Base-by-base conservation (phyloP, 306 rosid species). In the Fagus sylvatica region DNA sequence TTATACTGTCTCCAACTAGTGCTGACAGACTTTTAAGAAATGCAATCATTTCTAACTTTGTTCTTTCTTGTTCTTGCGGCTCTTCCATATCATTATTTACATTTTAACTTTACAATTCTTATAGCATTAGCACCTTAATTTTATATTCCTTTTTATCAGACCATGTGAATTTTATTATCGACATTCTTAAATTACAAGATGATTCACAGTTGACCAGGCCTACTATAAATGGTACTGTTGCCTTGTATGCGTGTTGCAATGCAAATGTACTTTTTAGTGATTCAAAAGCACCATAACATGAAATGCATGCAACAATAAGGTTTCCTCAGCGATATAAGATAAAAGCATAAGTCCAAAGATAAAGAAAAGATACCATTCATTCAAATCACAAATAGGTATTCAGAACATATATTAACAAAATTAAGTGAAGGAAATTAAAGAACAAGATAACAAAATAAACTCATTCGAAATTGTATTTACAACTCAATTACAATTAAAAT, bases 171-270 rank as follows among this genome's bases (percentile, higher is more conserved):
- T 8, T 46, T 65, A 3, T 9, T 17, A 53, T 53, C 2, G 33
- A 76, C 67, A 4, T 39, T 66, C 42, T 66, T 60, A 49, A 22
- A 66, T 36, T 49, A 66, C 69, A 62, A 34, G 42, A 34, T 5
- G 55, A 69, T 53, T 53, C 34, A 66, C 16, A 28, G 55, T 40
- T 76, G 30, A 76, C 42, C 41, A 67, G 80, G 68, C 33, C 55
- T 51, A 76, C 69, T 66, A 76, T 6, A 32, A 64, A 76, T 16
- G 53, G 65, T 51, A 51, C n/a, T 2, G 56, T 56, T 36, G 81
- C 40, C 71, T 65, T 8, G 4, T 30, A 37, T 30, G 16, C 9
- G 3, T 30, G 46, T 37, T 33, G 49, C 49, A 16, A 39, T 33
- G 32, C 49, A 37, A 39, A 65, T 16, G 49, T 37, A 17, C 0